Conservation (phyloP, 169 alveolate genomes). For the Eimeria brunetti region DNA sequence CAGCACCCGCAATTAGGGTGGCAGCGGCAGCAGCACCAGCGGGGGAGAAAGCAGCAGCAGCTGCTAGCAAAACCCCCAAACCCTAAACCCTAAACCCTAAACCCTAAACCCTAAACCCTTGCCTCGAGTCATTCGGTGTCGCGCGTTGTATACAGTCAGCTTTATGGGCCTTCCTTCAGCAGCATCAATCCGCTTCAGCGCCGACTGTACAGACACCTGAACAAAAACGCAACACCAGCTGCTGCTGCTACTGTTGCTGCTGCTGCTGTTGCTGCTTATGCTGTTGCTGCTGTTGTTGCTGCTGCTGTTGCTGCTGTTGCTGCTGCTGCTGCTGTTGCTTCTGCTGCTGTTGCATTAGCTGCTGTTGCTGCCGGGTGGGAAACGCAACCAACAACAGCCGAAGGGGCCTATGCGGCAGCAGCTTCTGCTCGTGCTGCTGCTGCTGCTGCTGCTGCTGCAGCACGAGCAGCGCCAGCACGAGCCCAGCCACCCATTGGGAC, state of each 20-base stretch:
- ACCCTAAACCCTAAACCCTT: conserved; percentile 21
- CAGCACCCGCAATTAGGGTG: neutral
- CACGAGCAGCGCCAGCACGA: neutral
- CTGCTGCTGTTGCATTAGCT: too few relatives aligned
- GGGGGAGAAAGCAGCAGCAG: neutral
- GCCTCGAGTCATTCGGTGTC: neutral
- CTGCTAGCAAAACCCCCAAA: neutral
- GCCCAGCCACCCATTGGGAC: too few relatives aligned
- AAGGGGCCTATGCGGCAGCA: neutral
- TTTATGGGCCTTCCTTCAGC: neutral
- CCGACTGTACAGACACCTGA: conserved; percentile 19
- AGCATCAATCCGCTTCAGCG: conserved; percentile 16
- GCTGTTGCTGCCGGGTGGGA: too few relatives aligned
- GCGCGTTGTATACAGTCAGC: conserved; percentile 1
- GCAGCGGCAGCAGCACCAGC: neutral
- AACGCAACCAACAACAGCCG: neutral
- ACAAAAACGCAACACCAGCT: neutral
- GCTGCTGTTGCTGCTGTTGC: too few relatives aligned
- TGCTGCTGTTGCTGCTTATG: too few relatives aligned
- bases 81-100: conserved; percentile 4
- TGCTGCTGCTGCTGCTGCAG: neutral
- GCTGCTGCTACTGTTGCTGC: too few relatives aligned
- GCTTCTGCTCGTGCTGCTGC: neutral
- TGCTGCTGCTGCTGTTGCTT: too few relatives aligned
- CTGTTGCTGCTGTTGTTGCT: too few relatives aligned